These are phyloP conservation scores for Penicillium mononematosum DNA, from an alignment of 495 filamentous ascomycete genomes.

Conservation along the genomic window DNA sequence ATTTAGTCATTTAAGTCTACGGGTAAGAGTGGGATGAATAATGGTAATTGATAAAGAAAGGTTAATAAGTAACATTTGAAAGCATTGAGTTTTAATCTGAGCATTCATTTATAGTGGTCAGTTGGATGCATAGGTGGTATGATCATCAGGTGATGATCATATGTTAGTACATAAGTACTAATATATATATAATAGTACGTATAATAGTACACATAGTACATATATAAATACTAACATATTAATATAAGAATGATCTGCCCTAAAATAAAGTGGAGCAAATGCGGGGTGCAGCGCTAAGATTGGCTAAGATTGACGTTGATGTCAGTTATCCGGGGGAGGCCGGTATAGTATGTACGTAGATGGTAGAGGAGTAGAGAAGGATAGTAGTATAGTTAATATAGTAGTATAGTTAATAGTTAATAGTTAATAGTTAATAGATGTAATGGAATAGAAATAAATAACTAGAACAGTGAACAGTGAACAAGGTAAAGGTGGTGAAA, in stretches of 20 bases:
- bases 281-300: conserved; percentile 43
- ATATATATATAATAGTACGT: neutral
- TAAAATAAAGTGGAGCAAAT: conserved; percentile 36
- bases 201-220: neutral
- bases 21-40: too few relatives aligned
- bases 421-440: too few relatives aligned
- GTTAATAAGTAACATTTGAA: too few relatives aligned
- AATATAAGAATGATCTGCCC: conserved; percentile 5
- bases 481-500: neutral
- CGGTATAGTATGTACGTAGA: neutral
- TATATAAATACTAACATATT: neutral
- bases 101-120: too few relatives aligned
- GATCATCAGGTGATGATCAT: neutral
- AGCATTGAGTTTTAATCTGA: too few relatives aligned
- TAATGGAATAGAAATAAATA: neutral
- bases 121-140: too few relatives aligned
- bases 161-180: too few relatives aligned
- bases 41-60: too few relatives aligned
- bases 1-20: too few relatives aligned
- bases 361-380: too few relatives aligned
- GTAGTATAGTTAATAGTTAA: neutral
- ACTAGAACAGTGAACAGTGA: too few relatives aligned
- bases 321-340: conserved; percentile 34
- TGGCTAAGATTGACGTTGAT: conserved; percentile 32
- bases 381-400: neutral